These are phyloP conservation scores for Fistulinella prunicolor DNA, from an alignment of 768 basidiomycete species.

Conservation along the genomic window DNA sequence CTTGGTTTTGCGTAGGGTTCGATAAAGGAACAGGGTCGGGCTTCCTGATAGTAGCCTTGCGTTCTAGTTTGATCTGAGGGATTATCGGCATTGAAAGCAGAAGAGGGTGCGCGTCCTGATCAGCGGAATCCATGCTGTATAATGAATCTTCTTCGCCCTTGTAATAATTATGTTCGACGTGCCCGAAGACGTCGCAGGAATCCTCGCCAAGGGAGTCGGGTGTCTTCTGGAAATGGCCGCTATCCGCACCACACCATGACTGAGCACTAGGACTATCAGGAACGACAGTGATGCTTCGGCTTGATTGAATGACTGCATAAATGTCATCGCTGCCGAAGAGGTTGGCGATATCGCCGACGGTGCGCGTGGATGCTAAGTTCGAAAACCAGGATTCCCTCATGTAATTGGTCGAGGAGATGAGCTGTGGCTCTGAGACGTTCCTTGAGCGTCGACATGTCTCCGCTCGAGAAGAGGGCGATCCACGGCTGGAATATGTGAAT, in stretches of 20 bases:
- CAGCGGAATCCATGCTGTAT: slow-evolving; percentile 26
- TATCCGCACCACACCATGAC: neutral
- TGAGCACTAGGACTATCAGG: neutral
- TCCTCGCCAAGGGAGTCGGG: neutral
- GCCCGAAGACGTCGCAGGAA: neutral
- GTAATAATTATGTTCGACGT: neutral
- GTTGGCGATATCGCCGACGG: slow-evolving; percentile 9
- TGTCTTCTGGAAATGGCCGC: neutral
- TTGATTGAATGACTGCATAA: neutral
- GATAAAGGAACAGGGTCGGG: neutral
- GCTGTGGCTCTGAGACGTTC: slow-evolving; percentile 24
- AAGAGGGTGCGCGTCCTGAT: slow-evolving; percentile 19
- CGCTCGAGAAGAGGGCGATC: neutral
- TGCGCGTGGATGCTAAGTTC: slow-evolving; percentile 6
- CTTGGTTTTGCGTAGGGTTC: neutral
- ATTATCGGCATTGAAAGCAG: slow-evolving; percentile 29
- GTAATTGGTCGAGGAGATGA: slow-evolving; percentile 15
- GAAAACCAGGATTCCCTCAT: slow-evolving; percentile 19
- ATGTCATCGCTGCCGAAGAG: slow-evolving; percentile 2
- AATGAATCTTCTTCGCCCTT: slow-evolving; percentile 19
- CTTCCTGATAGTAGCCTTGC: slow-evolving; percentile 24
- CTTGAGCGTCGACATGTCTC: slow-evolving; percentile 2
- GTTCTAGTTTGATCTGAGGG: slow-evolving; percentile 27
- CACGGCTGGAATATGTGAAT: neutral
- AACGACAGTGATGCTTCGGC: neutral